Conservation (phyloP, 2,329 filamentous ascomycete species). For the Colletotrichum eremochloae region DNA sequence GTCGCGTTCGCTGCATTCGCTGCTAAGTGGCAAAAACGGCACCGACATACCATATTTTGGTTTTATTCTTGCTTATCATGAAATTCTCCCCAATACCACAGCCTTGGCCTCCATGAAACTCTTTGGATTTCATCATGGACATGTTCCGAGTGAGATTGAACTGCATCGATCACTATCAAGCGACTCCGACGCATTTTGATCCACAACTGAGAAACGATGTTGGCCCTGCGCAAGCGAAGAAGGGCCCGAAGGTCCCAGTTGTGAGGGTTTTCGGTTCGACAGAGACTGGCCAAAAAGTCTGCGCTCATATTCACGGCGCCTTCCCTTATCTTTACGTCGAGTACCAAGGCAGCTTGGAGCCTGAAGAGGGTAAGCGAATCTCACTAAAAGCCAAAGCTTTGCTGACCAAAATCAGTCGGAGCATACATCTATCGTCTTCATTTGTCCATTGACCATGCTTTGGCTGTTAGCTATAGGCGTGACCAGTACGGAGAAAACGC, state of each 20-base stretch:
- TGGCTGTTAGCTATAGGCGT: constrained; percentile 86
- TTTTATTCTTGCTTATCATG: constrained; percentile 8
- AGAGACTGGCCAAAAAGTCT: constrained; percentile 95
- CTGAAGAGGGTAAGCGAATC: constrained; percentile 72
- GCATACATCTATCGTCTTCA: constrained; percentile 84
- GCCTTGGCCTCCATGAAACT: constrained; percentile 30
- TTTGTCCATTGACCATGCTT: constrained; percentile 89
- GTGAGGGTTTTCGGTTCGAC: constrained; percentile 93
- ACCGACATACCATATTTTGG: neutral
- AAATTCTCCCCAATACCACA: neutral
- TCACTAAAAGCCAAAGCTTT: neutral
- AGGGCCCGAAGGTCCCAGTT: constrained; percentile 82
- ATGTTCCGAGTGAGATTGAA: constrained; percentile 92
- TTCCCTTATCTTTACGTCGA: constrained; percentile 97
- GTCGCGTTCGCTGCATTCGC: constrained; percentile 26
- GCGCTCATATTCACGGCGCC: constrained; percentile 93
- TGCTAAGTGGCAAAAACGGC: constrained; percentile 15
- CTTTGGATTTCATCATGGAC: constrained; percentile 62
- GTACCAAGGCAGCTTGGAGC: constrained; percentile 78
- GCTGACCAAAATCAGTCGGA: constrained; percentile 66
- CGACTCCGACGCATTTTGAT: constrained; percentile 82
- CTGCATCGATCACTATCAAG: constrained; percentile 95
- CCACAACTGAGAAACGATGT: constrained; percentile 79
- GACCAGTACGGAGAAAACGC: constrained; percentile 77
- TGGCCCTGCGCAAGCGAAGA: constrained; percentile 68